phyloP scores from a whole-genome alignment of 2,329 filamentous ascomycete genomes.

The Plenodomus tracheiphilus region DNA sequence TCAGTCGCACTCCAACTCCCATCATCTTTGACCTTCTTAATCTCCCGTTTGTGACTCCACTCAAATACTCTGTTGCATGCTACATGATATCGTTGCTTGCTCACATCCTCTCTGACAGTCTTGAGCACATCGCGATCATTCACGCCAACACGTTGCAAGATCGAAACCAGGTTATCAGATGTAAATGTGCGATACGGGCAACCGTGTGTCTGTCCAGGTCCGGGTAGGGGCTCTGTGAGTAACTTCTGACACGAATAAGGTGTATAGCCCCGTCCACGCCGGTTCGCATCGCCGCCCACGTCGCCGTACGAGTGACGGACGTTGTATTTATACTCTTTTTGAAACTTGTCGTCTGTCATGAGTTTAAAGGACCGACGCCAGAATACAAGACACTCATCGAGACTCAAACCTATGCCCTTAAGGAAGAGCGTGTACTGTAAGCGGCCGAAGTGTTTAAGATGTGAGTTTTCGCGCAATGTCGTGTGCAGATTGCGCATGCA shows the following conservation, averaged over 20 bases:
- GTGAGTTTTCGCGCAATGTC: constrained; percentile 80
- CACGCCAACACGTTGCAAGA: constrained; percentile 80
- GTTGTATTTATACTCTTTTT: constrained; percentile 97
- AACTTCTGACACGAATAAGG: constrained; percentile 96
- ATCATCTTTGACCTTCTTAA: constrained; percentile 56
- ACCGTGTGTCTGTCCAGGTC: constrained; percentile 87
- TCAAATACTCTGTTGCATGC: constrained; percentile 98
- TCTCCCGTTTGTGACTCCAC: constrained; percentile 69
- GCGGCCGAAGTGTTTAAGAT: constrained; percentile 91
- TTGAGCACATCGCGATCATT: constrained; percentile 76
- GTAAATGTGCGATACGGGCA: constrained; percentile 95
- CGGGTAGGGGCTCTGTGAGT: constrained; percentile 82
- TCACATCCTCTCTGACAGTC: constrained; percentile 85
- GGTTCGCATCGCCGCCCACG: constrained; percentile 88
- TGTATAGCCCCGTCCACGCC: constrained; percentile 83
- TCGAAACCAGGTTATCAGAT: constrained; percentile 76
- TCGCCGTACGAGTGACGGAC: constrained; percentile 94
- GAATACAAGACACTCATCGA: constrained; percentile 92
- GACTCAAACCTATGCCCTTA: constrained; percentile 86
- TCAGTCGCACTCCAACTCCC: constrained; percentile 62
- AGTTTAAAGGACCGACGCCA: constrained; percentile 87
- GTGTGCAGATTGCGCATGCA: constrained; percentile 94
- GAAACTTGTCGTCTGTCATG: constrained; percentile 91
- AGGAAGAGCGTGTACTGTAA: constrained; percentile 96
- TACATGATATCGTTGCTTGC: constrained; percentile 86